Base-by-base conservation (phyloP, 1,139 yeast genomes). In the Kluyveromyces marxianus region DNA sequence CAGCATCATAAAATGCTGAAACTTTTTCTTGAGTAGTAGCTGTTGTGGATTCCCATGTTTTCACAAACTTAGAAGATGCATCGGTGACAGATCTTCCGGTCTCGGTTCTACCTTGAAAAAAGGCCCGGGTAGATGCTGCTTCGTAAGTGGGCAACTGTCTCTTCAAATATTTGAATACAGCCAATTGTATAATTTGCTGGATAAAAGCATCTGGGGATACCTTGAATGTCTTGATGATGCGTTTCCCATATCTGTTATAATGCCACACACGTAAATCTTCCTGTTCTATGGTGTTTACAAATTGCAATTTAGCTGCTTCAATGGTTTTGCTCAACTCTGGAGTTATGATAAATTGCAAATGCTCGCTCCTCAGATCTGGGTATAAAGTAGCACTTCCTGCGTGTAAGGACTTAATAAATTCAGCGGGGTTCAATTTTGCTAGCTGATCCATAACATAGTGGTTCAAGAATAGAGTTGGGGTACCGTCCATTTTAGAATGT, bases 401-500 rank as follows among this genome's bases (percentile, higher is more conserved):
- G 39, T 68, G 53, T 42, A 53, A 46, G 7, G 54, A 44, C n/a
- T 46, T 39, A 6, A 54, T 48, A 74, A 75, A 63, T 61, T 67
- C 56, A 60, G 72, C 64, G 38, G 72, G 66, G 54, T 72, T 66
- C 52, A 72, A 55, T 57, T 79, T 75, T 53, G 66, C 53, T 51
- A 86, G 69, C 57, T 79, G 77, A 45, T 74, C 74, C 55, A 81
- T 74, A 43, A 90, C 75, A 61, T 75, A 81, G 68, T 88, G 90
- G 68, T 90, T 90, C 69, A 92, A 70, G 59, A 90, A 82, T 58
- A 87, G 81, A 35, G 96, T 92, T 59, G 97, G 96, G 25, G 97
- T 88, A 52, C 97, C 98, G 67, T 92, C 98, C 97, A 92, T 92
- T 74, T 79, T 85, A 32, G 97, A 88, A 71, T 92, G 98, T 70